phyloP scores from a whole-genome alignment of 2,329 filamentous ascomycete genomes.

The Alternaria sp. region DNA sequence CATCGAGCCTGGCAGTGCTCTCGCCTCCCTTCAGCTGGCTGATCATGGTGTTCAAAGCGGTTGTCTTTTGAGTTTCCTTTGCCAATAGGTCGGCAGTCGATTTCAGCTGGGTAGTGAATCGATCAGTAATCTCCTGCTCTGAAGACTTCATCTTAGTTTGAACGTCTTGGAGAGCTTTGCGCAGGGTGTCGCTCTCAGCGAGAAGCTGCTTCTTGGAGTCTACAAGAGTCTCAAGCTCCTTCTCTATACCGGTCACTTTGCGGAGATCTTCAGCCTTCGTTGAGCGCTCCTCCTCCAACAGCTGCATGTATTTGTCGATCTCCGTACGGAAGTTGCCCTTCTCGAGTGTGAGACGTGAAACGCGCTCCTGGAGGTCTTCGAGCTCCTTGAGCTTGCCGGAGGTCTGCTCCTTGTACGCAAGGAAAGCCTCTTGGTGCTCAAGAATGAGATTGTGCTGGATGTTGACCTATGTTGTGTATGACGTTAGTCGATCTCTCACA shows the following conservation, averaged over 20 bases:
- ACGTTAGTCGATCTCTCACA: neutral
- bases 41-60: constrained; percentile 24
- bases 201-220: constrained; percentile 28
- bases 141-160: constrained; percentile 25
- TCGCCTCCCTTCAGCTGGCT: constrained; percentile 21
- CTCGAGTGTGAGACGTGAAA: constrained; percentile 40
- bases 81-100: constrained; percentile 24
- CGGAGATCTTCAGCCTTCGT: constrained; percentile 17
- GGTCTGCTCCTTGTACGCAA: constrained; percentile 30
- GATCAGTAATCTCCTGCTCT: constrained; percentile 24
- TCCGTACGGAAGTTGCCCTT: constrained; percentile 40
- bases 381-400: constrained; percentile 32
- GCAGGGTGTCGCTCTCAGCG: constrained; percentile 26
- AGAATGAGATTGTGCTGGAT: constrained; percentile 39
- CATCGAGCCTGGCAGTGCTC: constrained; percentile 20
- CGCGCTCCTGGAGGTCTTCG: constrained; percentile 30
- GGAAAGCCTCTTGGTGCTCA: constrained; percentile 39
- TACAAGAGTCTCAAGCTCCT: constrained; percentile 25
- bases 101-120: constrained; percentile 29
- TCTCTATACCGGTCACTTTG: constrained; percentile 19
- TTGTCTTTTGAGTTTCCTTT: constrained; percentile 30
- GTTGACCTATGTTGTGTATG: constrained; percentile 13
- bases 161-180: constrained; percentile 19
- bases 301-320: constrained; percentile 27
- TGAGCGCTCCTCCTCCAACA: constrained; percentile 22